Conservation (phyloP, 805 yeast species). For the Spathaspora sp. region DNA sequence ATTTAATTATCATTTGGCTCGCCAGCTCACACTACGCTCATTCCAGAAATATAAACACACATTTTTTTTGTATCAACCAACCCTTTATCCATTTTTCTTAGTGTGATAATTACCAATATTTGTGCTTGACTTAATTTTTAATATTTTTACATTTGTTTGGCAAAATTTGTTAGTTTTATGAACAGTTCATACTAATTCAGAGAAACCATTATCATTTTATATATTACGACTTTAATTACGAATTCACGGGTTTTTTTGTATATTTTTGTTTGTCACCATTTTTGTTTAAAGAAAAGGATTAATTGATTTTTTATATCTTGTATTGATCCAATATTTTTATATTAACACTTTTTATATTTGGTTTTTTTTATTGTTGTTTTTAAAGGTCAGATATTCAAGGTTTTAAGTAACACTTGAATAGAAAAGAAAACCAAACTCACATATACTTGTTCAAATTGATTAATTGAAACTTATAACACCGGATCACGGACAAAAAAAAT, state of each 20-base stretch:
- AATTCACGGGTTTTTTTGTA: slow-evolving; percentile 1
- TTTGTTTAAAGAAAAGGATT: background rate
- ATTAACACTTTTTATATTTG: background rate
- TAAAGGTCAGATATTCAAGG: background rate
- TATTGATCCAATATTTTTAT: background rate
- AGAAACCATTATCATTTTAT: background rate
- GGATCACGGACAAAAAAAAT: background rate
- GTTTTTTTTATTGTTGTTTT: background rate
- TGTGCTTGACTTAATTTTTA: background rate
- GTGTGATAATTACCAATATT: background rate
- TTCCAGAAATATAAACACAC: background rate
- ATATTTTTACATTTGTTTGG: background rate
- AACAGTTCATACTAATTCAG: background rate
- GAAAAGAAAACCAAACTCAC: background rate
- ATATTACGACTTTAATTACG: background rate
- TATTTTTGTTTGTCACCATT: background rate
- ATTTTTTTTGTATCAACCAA: background rate
- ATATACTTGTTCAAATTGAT: background rate
- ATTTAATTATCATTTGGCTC: slow-evolving; percentile 1
- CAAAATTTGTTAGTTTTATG: background rate
- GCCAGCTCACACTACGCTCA: background rate
- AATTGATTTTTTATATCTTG: background rate
- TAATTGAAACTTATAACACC: background rate
- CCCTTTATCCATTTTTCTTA: background rate
- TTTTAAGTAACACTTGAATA: background rate